A percentile compares a stretch with the other conserved stretches of the same genome.
phyloP scores from a whole-genome alignment of 176 grass and related monocot genomes.

The Stipa capillata region DNA sequence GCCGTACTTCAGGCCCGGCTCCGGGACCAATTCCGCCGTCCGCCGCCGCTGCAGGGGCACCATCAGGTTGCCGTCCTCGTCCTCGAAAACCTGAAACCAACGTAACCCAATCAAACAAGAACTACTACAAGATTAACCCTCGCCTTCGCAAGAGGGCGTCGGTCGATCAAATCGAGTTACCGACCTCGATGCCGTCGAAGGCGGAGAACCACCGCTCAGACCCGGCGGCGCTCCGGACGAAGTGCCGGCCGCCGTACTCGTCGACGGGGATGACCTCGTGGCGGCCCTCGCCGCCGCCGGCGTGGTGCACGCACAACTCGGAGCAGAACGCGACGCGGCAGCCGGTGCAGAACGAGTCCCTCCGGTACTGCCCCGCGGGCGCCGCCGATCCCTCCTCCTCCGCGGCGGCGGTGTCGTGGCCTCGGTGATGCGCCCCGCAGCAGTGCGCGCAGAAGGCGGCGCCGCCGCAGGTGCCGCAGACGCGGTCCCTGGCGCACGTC shows the following conservation, averaged over 20 bases:
- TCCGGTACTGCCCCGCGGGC: neutral
- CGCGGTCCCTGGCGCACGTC: neutral
- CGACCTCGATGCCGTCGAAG: neutral
- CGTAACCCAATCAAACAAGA: neutral
- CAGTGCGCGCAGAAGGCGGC: conserved; percentile 8
- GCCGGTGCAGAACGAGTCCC: conserved; percentile 1
- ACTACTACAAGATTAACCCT: neutral
- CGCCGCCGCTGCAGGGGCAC: neutral
- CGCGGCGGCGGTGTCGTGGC: neutral
- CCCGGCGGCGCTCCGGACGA: neutral
- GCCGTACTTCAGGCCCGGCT: neutral
- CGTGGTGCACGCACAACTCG: neutral
- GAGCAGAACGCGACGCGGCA: conserved; percentile 1
- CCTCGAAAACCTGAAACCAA: conserved; percentile 1
- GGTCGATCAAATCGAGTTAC: neutral
- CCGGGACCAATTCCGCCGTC: neutral
- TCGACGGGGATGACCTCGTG: neutral
- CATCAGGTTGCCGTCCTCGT: conserved; percentile 18
- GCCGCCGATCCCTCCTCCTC: neutral
- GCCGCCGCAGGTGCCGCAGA: neutral
- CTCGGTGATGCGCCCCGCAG: neutral
- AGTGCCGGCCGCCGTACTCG: neutral
- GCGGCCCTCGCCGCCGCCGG: neutral
- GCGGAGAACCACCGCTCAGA: neutral
- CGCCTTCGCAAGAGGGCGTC: neutral